Base-by-base conservation (phyloP, 169 alveolate species). In the Cryptosporidium ubiquitum region DNA sequence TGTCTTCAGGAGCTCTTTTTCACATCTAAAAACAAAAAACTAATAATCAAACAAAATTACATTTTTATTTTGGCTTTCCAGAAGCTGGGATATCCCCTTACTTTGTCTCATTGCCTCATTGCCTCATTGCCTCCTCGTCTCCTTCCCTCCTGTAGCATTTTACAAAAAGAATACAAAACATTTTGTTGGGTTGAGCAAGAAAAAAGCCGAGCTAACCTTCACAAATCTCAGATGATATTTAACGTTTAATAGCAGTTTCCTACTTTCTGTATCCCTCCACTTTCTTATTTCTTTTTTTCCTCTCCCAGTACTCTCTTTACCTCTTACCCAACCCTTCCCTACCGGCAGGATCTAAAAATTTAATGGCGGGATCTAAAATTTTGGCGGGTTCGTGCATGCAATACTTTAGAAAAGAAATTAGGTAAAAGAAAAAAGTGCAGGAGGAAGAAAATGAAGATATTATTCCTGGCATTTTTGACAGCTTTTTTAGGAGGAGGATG, bases 311-410 rank as follows among this genome's bases (percentile, higher is more conserved):
- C n/a, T n/a, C n/a, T n/a, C n/a, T 26, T 58, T 2, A 5, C 68
- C 66, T 37, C 42, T 5, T 37, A 9, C 58, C 33, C 64, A 18
- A 52, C 64, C 35, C 31, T 0, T 3, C 14, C 33, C 3, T 5
- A n/a, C 52, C 10, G 66, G 9, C 64, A 14, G 66, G 66, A 60
- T 79, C 74, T 61, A 66, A 75, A 60, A 79, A 58, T 58, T 35
- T 1, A 39, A 68, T 31, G 69, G 66, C 66, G 66, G 52, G 66
- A 55, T 55, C 66, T 55, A 20, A 7, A 14, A 12, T 55, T 55
- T 55, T 55, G 71, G 71, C 71, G 71, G 71, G 71, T 9, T 26
- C 1, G 2, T 58, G 26, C 71, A 64, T 64, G 42, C 49, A 37
- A 26, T n/a, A 14, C 5, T n/a, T 47, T n/a, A n/a, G 6, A 12